These are phyloP conservation scores for Globisporangium lucens DNA, from an alignment of 352 stramenopile species.

Conservation along the genomic window DNA sequence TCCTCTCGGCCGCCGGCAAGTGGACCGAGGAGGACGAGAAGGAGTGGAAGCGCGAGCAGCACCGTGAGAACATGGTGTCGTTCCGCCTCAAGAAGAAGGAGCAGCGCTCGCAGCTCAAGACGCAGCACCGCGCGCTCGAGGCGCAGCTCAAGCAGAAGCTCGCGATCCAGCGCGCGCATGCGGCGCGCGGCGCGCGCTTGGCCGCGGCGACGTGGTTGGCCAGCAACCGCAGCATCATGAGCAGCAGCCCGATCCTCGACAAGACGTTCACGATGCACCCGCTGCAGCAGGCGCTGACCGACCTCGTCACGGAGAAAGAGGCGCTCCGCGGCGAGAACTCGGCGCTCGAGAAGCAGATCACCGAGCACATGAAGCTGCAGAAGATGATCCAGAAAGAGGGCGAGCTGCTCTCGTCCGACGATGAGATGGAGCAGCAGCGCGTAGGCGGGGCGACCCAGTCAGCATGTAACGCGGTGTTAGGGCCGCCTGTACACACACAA, in stretches of 20 bases:
- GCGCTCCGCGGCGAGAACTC: conserved; percentile 14
- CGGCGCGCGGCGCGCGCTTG: conserved; percentile 14
- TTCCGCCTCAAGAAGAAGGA: conserved; percentile 53
- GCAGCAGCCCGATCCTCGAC: not conserved
- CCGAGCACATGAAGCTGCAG: conserved; percentile 15
- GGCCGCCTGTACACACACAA: not conserved
- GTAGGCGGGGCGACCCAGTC: not conserved
- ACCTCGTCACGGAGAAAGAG: conserved; percentile 36
- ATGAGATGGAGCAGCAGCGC: not conserved
- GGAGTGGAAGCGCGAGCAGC: conserved; percentile 46
- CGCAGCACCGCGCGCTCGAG: conserved; percentile 34
- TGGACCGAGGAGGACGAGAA: conserved; percentile 50
- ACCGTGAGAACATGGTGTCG: conserved; percentile 51
- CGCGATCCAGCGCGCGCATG: conserved; percentile 27
- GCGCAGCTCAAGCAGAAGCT: conserved; percentile 33
- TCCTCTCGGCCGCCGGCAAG: conserved; percentile 37
- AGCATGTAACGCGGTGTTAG: not conserved
- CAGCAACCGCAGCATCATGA: not conserved
- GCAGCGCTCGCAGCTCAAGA: conserved; percentile 36
- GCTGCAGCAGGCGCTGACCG: conserved; percentile 16
- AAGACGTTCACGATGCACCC: conserved; percentile 13
- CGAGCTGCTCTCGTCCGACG: conserved; percentile 13
- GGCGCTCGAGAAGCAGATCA: conserved; percentile 11
- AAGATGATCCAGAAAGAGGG: conserved; percentile 17
- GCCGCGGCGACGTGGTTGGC: conserved; percentile 1